A percentile compares a stretch with the other conserved stretches of the same genome.
Conservation (phyloP, 2,329 filamentous ascomycete species). For the Alternaria incomplexa region DNA sequence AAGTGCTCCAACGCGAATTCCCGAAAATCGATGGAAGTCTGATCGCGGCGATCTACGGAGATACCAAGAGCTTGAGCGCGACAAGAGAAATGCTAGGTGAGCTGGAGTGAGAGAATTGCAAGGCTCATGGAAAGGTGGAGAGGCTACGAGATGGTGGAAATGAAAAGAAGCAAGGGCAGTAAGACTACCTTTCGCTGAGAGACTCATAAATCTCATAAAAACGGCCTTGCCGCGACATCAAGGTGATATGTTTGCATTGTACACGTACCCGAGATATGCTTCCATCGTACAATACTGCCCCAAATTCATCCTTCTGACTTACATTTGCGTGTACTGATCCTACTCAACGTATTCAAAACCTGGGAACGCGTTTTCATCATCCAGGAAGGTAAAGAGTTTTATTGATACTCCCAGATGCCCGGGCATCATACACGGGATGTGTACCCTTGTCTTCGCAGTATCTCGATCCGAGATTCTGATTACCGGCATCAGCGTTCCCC, state of each 20-base stretch:
- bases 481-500: not conserved
- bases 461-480: not conserved
- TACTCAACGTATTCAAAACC: not conserved
- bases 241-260: no score
- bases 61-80: constrained; percentile 50
- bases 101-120: constrained; percentile 26
- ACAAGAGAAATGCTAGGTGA: constrained; percentile 54
- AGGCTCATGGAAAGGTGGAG: no score
- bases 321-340: not conserved
- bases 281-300: no score
- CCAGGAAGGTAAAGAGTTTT: not conserved
- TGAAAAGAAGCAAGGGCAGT: not conserved
- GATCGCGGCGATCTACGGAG: constrained; percentile 55
- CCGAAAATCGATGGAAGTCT: constrained; percentile 53
- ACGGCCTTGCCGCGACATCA: no score
- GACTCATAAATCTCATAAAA: no score
- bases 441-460: not conserved
- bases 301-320: no score
- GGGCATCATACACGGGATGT: not conserved
- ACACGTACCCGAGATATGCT: no score
- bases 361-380: not conserved
- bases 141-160: not conserved
- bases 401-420: not conserved
- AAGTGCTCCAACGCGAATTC: constrained; percentile 51
- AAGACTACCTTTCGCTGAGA: not conserved